Conservation (phyloP, 2,329 filamentous ascomycete species). For the Pseudogymnoascus sp. region DNA sequence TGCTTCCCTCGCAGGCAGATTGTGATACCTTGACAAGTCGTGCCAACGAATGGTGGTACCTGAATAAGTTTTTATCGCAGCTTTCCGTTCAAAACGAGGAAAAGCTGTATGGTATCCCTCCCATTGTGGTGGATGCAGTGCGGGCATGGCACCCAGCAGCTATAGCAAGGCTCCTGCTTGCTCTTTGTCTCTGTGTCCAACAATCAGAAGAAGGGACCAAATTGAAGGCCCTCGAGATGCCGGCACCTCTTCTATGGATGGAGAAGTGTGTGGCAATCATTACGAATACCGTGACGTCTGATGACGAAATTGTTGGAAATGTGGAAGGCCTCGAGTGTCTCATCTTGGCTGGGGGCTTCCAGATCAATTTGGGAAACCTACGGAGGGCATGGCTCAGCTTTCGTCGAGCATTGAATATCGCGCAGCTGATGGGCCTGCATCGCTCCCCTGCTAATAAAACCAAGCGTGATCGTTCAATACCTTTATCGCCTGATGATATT, state of each 20-base stretch:
- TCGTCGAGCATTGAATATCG: conserved; percentile 42
- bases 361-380: conserved; percentile 40
- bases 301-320: conserved; percentile 39
- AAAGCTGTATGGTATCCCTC: conserved; percentile 1
- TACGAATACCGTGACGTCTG: conserved; percentile 33
- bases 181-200: conserved; percentile 25
- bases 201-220: conserved; percentile 24
- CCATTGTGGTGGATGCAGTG: conserved; percentile 21
- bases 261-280: conserved; percentile 21
- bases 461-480: neutral
- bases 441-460: conserved; percentile 30
- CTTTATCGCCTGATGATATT: neutral
- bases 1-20: conserved; percentile 25
- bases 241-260: conserved; percentile 21
- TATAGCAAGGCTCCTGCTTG: conserved; percentile 24
- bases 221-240: conserved; percentile 16
- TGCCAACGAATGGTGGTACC: conserved; percentile 22
- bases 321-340: conserved; percentile 46
- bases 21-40: conserved; percentile 19
- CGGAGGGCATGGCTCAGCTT: conserved; percentile 42
- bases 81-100: conserved; percentile 10
- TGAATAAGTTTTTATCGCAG: conserved; percentile 20
- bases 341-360: conserved; percentile 40
- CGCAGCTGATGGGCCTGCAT: conserved; percentile 43
- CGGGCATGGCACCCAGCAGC: conserved; percentile 20